These are phyloP conservation scores for Musa schizocarpa DNA, from an alignment of 176 grass and related monocot species.

Conservation along the genomic window DNA sequence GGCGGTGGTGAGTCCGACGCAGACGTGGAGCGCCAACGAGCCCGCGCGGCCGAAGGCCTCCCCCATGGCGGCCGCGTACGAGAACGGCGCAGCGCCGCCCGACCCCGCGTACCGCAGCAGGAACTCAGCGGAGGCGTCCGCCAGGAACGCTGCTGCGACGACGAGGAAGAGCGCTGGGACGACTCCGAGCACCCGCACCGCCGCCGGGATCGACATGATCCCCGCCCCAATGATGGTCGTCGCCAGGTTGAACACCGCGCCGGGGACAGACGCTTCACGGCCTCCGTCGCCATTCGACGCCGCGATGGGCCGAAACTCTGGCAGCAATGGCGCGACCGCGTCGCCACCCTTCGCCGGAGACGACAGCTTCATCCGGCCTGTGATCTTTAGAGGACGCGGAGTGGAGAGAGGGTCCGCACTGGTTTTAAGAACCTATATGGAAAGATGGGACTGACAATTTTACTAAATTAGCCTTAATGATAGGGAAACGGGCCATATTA, in stretches of 20 bases:
- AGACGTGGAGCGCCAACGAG: conserved; percentile 46
- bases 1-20: conserved; percentile 45
- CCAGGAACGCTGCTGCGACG: conserved; percentile 36
- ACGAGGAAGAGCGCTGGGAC: conserved; percentile 41
- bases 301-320: conserved; percentile 18
- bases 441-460: not conserved
- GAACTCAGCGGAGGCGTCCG: conserved; percentile 62
- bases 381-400: not conserved
- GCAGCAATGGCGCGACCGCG: conserved; percentile 38
- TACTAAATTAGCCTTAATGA: not conserved
- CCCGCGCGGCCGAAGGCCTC: conserved; percentile 54
- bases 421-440: not conserved
- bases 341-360: not conserved
- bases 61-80: conserved; percentile 70
- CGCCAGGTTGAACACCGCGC: conserved; percentile 89
- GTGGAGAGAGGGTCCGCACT: too few species aligned
- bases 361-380: conserved; percentile 14
- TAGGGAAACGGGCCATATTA: too few species aligned
- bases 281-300: not conserved
- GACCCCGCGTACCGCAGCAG: conserved; percentile 58
- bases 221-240: conserved; percentile 87
- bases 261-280: conserved; percentile 30
- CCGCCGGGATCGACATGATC: conserved; percentile 94
- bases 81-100: conserved; percentile 6
- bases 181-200: conserved; percentile 77